Evolutionary conservation across 768 basidiomycete species (phyloP).

Genomic region (Macrolepiota fuliginosa): DNA sequence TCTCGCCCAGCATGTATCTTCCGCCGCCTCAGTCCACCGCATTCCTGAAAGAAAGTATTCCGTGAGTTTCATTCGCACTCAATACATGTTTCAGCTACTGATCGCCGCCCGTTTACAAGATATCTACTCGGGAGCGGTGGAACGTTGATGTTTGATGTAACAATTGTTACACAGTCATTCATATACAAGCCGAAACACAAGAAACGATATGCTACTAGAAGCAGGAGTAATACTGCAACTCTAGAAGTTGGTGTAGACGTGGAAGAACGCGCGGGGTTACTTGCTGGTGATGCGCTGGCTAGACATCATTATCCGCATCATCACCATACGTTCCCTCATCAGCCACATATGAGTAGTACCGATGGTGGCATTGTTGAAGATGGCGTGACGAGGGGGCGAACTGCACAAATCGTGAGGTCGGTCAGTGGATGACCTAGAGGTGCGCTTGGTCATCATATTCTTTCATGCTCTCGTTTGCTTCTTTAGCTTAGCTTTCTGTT

Average conservation of each 20-base stretch:
- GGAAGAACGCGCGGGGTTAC: constrained; percentile 46
- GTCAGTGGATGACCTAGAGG: not conserved
- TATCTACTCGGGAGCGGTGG: constrained; percentile 92
- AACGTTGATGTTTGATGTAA: constrained; percentile 89
- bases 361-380: not conserved
- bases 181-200: constrained; percentile 62
- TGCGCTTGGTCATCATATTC: not conserved
- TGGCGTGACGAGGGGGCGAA: constrained; percentile 5
- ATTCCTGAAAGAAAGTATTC: constrained; percentile 79
- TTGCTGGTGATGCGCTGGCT: constrained; percentile 38
- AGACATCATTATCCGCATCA: not conserved
- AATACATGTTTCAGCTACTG: not conserved
- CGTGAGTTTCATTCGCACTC: constrained; percentile 49
- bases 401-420: constrained; percentile 2
- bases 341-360: not conserved
- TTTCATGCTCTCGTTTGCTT: not conserved
- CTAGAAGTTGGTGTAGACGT: not conserved
- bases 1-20: constrained; percentile 59
- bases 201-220: constrained; percentile 30
- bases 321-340: not conserved
- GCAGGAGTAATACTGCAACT: constrained; percentile 18
- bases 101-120: constrained; percentile 30
- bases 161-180: constrained; percentile 83
- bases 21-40: constrained; percentile 59
- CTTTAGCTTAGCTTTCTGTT: not conserved